Conservation (phyloP, 768 basidiomycete species). For the Obba rivulosa region DNA sequence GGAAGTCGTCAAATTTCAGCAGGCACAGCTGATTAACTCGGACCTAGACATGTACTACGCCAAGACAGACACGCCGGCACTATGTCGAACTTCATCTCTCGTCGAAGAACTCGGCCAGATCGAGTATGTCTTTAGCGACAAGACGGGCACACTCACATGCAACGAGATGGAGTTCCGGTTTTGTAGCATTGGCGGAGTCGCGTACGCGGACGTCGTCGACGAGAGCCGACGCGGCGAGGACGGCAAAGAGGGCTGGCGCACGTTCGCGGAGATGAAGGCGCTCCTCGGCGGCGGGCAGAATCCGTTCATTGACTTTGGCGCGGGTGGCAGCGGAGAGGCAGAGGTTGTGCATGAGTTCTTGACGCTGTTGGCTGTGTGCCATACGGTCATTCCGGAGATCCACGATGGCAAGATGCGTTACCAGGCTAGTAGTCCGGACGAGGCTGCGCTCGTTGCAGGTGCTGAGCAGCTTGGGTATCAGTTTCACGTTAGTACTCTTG, state of each 20-base stretch:
- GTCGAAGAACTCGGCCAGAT: conserved; percentile 99
- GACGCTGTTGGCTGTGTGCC: conserved; percentile 77
- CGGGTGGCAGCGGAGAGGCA: conserved; percentile 30
- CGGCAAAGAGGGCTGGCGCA: conserved; percentile 59
- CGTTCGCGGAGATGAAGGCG: conserved; percentile 68
- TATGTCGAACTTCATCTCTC: conserved; percentile 96
- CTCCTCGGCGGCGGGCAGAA: conserved; percentile 41
- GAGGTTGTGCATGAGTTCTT: conserved; percentile 29
- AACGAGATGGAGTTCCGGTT: conserved; percentile 98
- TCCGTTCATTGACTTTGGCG: conserved; percentile 51
- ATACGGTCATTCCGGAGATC: conserved; percentile 95
- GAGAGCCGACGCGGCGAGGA: conserved; percentile 69
- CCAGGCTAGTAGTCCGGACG: conserved; percentile 97
- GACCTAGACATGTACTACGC: conserved; percentile 99
- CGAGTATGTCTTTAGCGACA: conserved; percentile 93
- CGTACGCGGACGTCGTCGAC: conserved; percentile 89
- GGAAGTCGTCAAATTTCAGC: conserved; percentile 99
- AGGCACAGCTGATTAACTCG: conserved; percentile 94
- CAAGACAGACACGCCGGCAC: conserved; percentile 90
- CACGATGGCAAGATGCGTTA: conserved; percentile 86
- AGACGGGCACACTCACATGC: conserved; percentile 91
- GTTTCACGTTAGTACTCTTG: conserved; percentile 69
- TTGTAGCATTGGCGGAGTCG: conserved; percentile 82
- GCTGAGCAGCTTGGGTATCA: conserved; percentile 90
- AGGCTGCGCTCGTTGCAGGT: conserved; percentile 92